Base-by-base conservation (phyloP, 768 basidiomycete species). In the Trametes villosa region DNA sequence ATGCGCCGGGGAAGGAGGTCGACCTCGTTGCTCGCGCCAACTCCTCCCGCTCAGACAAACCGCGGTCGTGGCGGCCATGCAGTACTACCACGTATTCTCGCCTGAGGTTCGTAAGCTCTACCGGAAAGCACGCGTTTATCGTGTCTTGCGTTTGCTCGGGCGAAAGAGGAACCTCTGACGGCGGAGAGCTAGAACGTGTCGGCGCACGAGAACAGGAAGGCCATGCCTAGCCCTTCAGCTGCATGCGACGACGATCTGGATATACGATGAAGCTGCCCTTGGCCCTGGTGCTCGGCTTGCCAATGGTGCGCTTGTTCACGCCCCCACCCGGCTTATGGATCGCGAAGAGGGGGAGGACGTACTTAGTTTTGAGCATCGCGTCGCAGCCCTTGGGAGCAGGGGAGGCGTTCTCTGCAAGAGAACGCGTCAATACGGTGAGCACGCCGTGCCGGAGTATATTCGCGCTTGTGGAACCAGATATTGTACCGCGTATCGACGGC, bases 211-310 rank as follows among this genome's bases (percentile, higher is more conserved):
- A 45, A 26, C 13, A 24, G 44, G 44, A 45, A 26, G 3, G 44
- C 88, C 89, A 90, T 45, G 1, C 22, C 53, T 44, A 9, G 53
- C 53, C 6, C 46, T 55, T 89, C 89, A 91, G 29, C 87, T 89
- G 53, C 79, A 55, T 15, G 62, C 66, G 60, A 83, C 81, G 1
- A 86, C 90, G 70, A 84, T 75, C 24, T 77, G 66, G 30, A 91
- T 74, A 69, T 90, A 92, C 4, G 65, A 92, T 86, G 72, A 81
- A 90, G 9, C 87, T 79, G 36, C 77, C 82, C 45, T 52, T 75
- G 4, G 64, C 65, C 2, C 68, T 31, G 24, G 72, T 78, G 1
- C 73, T 77, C 7, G 83, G 83, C 67, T 85, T 85, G 0, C 84
- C 83, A 60, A 85, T 83, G 61, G 85, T 80, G 56, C 85, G 76